These are phyloP conservation scores for Xylariaceae sp. DNA, from an alignment of 2,329 filamentous ascomycete genomes.

Conservation along the genomic window DNA sequence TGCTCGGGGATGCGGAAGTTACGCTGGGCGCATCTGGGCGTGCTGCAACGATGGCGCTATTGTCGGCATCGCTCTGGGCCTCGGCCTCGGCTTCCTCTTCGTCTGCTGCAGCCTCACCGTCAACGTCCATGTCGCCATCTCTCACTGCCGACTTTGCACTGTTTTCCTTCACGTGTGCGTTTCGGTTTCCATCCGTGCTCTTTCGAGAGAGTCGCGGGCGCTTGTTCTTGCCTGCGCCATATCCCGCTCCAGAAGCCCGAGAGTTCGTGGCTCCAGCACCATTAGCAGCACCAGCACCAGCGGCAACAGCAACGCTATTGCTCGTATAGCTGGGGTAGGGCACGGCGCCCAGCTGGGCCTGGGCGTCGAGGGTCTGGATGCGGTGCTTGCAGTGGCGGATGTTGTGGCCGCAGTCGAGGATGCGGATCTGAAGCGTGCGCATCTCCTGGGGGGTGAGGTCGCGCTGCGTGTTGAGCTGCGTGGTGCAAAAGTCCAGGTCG, in stretches of 20 bases:
- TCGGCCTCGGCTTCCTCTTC: conserved; percentile 5
- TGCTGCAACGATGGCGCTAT: background rate
- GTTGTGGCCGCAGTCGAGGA: conserved; percentile 39
- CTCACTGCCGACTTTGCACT: conserved; percentile 9
- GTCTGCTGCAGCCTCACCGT: conserved; percentile 5
- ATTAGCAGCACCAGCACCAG: too few species aligned
- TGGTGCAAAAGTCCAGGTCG: conserved; percentile 38
- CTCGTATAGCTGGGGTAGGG: conserved; percentile 4
- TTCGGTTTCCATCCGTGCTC: too few species aligned
- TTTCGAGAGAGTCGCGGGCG: too few species aligned
- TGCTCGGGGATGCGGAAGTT: conserved; percentile 1
- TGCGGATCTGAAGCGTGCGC: conserved; percentile 38
- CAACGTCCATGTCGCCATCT: conserved; percentile 1
- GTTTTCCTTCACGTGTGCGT: too few species aligned
- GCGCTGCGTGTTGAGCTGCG: conserved; percentile 28
- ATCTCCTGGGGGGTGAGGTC: conserved; percentile 37
- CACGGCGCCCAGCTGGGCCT: conserved; percentile 17
- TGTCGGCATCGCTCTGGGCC: conserved; percentile 3
- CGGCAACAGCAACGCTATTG: background rate
- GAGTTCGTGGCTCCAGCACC: too few species aligned
- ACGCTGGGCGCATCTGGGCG: conserved; percentile 11
- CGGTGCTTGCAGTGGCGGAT: conserved; percentile 39
- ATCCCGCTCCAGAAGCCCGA: too few species aligned
- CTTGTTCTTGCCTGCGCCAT: conserved; percentile 19
- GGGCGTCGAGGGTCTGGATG: conserved; percentile 35